These are phyloP conservation scores for Suillus paluster DNA, from an alignment of 768 basidiomycete species.

Conservation along the genomic window DNA sequence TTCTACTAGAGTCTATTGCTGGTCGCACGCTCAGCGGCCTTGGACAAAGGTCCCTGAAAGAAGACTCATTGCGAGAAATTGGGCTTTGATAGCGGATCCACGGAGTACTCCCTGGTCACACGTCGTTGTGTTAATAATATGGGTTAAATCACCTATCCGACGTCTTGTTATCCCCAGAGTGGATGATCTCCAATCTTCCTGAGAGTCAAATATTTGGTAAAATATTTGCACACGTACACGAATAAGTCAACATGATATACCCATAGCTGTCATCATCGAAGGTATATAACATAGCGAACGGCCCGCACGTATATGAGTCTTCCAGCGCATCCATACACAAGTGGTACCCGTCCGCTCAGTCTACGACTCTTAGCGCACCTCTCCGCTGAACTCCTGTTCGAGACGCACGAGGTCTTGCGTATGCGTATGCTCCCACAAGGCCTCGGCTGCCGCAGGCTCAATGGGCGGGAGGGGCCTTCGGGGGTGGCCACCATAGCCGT, in stretches of 20 bases:
- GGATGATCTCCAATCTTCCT: not conserved
- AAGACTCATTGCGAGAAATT: not conserved
- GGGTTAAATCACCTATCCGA: too few relatives aligned
- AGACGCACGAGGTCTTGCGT: constrained; percentile 67
- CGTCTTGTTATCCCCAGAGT: too few relatives aligned
- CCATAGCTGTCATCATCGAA: not conserved
- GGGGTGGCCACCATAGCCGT: constrained; percentile 84
- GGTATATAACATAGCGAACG: not conserved
- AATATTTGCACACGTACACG: not conserved
- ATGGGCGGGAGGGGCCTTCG: constrained; percentile 79
- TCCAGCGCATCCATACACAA: not conserved
- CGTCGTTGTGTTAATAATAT: not conserved
- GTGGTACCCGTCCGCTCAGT: not conserved
- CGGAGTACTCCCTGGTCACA: not conserved
- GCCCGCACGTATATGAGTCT: not conserved
- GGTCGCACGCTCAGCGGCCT: not conserved
- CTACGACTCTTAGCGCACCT: constrained; percentile 20
- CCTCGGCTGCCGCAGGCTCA: constrained; percentile 53
- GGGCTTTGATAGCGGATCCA: not conserved
- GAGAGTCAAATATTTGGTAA: not conserved
- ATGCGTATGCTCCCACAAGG: constrained; percentile 75
- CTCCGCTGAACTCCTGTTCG: constrained; percentile 60
- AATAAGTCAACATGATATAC: not conserved
- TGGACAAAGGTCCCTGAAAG: not conserved
- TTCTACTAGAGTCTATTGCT: not conserved